Evolutionary conservation across 805 yeast species (phyloP).

Genomic region (Kuraishia ogatae): DNA sequence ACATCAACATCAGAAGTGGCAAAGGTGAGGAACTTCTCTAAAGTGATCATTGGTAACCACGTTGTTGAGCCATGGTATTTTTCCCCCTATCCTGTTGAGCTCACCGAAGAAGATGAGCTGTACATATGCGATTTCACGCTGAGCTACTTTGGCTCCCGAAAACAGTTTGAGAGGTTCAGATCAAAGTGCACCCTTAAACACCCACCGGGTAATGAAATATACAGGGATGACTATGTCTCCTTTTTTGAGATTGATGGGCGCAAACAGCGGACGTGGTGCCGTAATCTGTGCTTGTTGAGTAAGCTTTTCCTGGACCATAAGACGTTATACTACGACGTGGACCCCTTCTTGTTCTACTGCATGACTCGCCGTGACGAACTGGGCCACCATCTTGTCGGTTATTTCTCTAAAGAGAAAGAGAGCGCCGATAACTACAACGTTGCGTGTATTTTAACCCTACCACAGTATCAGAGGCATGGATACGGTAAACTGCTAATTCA

Average conservation of each 20-base stretch:
- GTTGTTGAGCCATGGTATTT: conserved; percentile 99
- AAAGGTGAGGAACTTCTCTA: conserved; percentile 73
- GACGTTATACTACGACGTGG: conserved; percentile 94
- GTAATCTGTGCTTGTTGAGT: conserved; percentile 84
- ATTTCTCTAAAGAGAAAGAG: conserved; percentile 94
- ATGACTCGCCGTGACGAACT: conserved; percentile 86
- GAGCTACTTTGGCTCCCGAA: conserved; percentile 78
- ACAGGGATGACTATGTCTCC: conserved; percentile 85
- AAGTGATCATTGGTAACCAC: conserved; percentile 79
- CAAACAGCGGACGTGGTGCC: conserved; percentile 94
- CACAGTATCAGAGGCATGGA: conserved; percentile 94
- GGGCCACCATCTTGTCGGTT: conserved; percentile 96
- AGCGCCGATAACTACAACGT: conserved; percentile 92
- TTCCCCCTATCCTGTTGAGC: conserved; percentile 92
- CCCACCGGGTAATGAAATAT: conserved; percentile 98
- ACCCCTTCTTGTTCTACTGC: conserved; percentile 91
- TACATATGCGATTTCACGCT: conserved; percentile 89
- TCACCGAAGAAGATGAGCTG: conserved; percentile 84
- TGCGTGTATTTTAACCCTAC: conserved; percentile 93
- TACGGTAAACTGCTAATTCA: conserved; percentile 88
- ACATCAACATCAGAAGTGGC: conserved; percentile 75
- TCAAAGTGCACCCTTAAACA: conserved; percentile 81
- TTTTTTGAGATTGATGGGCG: conserved; percentile 97
- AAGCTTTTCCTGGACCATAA: conserved; percentile 93
- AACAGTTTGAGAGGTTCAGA: conserved; percentile 90